Conservation (phyloP, 306 rosid genomes). For the Cyamopsis tetragonoloba region DNA sequence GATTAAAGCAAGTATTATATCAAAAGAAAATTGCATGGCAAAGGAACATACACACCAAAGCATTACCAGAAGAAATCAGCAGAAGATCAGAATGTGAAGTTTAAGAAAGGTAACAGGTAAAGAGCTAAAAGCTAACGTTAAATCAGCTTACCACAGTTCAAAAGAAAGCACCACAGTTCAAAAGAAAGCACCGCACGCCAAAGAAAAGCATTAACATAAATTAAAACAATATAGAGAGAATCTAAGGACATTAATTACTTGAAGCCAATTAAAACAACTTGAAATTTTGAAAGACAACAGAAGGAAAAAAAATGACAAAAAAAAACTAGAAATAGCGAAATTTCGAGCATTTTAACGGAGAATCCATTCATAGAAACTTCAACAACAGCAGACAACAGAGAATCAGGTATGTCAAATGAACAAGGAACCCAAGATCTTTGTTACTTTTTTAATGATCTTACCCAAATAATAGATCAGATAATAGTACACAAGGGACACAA, state of each 20-base stretch:
- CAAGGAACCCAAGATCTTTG: not conserved
- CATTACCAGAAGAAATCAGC: slow-evolving; percentile 11
- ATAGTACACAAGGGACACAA: not conserved
- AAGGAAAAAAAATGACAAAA: not conserved
- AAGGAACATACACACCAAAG: slow-evolving; percentile 17
- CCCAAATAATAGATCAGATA: not conserved
- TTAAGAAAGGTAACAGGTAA: slow-evolving; percentile 29
- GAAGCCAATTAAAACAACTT: slow-evolving; percentile 46
- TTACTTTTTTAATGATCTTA: not conserved
- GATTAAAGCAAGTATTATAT: not conserved
- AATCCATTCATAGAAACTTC: no score
- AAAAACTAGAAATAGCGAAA: no score
- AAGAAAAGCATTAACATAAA: slow-evolving; percentile 26
- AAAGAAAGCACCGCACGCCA: no score
- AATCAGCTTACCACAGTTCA: slow-evolving; percentile 36
- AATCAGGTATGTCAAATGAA: not conserved
- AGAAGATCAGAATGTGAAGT: slow-evolving; percentile 13
- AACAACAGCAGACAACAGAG: no score
- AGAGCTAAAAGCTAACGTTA: slow-evolving; percentile 36
- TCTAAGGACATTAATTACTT: slow-evolving; percentile 38
- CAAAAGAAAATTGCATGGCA: not conserved
- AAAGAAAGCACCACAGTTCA: slow-evolving; percentile 88
- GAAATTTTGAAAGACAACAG: slow-evolving; percentile 18
- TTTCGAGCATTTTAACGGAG: no score
- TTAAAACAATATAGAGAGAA: slow-evolving; percentile 38